Base-by-base conservation (phyloP, 2,329 filamentous ascomycete genomes). In the Acrodontium crateriforme region DNA sequence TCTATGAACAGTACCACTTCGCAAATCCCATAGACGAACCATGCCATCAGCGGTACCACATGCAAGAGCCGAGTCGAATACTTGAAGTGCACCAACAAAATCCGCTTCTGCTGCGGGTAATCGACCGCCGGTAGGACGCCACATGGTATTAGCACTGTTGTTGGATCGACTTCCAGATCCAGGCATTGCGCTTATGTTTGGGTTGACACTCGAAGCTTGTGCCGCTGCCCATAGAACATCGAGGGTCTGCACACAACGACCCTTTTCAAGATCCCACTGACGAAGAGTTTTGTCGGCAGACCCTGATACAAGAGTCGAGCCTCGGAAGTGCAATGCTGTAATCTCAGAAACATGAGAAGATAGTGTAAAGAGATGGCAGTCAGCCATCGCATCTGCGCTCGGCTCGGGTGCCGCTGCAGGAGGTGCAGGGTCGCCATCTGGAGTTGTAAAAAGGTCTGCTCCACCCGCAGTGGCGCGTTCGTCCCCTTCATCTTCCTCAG, bases 151-250 rank as follows among this genome's bases (percentile, higher is more conserved):
- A 12, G 24, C 12, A 16, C 28, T 21, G 24, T 13, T 19, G 10
- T 31, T 32, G 18, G 31, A 18, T n/a, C n/a, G n/a, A n/a, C n/a
- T n/a, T n/a, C n/a, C n/a, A n/a, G n/a, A n/a, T n/a, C n/a, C n/a
- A 14, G 35, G 15, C 13, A 35, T 25, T 9, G 36, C 26, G 21
- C 34, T 40, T 9, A 29, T 30, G n/a, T 49, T 46, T 27, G 65
- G 66, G 2, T 69, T 65, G 27, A 67, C 67, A 30, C 81, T 66
- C 4, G 71, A 75, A 9, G 83, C 82, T 58, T 94, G 85, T 2
- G 89, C 85, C 4, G 89, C 85, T 7, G 89, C 89, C 89, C 89
- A 98, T 53, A 98, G 79, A 5, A 98, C 87, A 55, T 98, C 89
- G 26, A 98, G 64, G 3, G 89, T 98, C 57, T 98, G 89, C 29